These are phyloP conservation scores for Mucor saturninus DNA, from an alignment of 371 early-diverging fungal species.

Conservation along the genomic window DNA sequence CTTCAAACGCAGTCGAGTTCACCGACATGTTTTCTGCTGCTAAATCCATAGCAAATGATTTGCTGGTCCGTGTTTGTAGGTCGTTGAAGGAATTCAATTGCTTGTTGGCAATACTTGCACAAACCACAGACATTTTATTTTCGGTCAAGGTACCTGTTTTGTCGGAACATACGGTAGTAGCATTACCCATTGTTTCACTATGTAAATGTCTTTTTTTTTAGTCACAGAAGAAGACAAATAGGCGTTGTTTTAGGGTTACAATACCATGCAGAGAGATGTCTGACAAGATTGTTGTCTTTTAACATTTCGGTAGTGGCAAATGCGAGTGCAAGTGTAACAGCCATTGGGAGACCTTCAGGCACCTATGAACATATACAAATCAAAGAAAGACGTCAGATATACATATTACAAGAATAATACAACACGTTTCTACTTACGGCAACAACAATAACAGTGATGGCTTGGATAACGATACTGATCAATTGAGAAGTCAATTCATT, in stretches of 20 bases:
- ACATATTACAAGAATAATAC: too few relatives aligned
- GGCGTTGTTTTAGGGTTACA: too few relatives aligned
- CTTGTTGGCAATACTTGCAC: not conserved
- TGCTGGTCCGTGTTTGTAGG: not conserved
- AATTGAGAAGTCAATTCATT: not conserved
- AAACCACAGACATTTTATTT: not conserved
- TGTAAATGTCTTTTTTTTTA: not conserved
- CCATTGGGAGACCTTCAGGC: not conserved
- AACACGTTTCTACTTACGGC: not conserved
- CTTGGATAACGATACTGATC: not conserved
- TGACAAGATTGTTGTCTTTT: not conserved
- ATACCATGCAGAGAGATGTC: conserved; percentile 2
- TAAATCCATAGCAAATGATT: not conserved
- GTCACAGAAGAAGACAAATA: not conserved
- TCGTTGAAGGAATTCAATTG: not conserved
- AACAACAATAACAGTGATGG: not conserved
- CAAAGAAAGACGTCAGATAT: too few relatives aligned
- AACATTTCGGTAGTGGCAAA: conserved; percentile 2
- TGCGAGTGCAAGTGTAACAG: conserved; percentile 1
- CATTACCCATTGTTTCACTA: conserved; percentile 6
- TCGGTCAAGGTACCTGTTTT: not conserved
- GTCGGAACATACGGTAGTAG: not conserved
- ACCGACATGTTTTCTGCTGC: not conserved
- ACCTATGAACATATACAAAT: not conserved
- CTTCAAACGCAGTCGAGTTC: conserved; percentile 1